Evolutionary conservation across 352 stramenopile species (phyloP), one percentile per base, ranked within the genome.

Genomic region (Elongisporangium undulatum): DNA sequence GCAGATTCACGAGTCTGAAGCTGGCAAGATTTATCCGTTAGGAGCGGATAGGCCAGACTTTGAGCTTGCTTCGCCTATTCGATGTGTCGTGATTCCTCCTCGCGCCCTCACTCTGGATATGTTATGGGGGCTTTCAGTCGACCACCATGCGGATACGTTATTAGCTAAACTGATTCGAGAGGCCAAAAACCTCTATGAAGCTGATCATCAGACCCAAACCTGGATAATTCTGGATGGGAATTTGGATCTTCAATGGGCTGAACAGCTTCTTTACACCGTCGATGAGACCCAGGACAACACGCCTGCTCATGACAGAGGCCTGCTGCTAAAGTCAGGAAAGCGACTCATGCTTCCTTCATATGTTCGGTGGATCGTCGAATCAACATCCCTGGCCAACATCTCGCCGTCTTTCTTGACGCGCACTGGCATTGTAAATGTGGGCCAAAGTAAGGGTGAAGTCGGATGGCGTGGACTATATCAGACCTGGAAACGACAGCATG

Each of bases 221-320:
- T 94, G 84, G 82, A 58, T 92, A 6, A 57, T 90, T 5, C 61
- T 94, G 16, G 84, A 94, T 58, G 80, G 84, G 0, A 71, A 86
- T n/a, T 29, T 90, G 1, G 64, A 72, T 50, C 16, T 62, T 5
- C 49, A 49, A 0, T 94, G 82, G 82, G 73, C 65, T 12, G 79
- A 85, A 10, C 70, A 67, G 24, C n/a, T 92, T 16, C 21, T 90
- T 1, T 74, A 71, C 23, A 59, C 74, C 1, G 57, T 72, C 5
- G 59, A 58, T 51, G 71, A 74, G 29, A 13, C 58, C 2, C 55
- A 68, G 7, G 58, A 64, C 26, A 57, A 62, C 15, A 29, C 58
- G 3, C 22, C 61, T 20, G 56, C 55, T 2, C 49, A 64, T 17
- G 53, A 48, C 6, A 63, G 63, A 22, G 80, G 76, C 0, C 53